Conservation (phyloP, 345 rosid species). For the Camelina sativa region DNA sequence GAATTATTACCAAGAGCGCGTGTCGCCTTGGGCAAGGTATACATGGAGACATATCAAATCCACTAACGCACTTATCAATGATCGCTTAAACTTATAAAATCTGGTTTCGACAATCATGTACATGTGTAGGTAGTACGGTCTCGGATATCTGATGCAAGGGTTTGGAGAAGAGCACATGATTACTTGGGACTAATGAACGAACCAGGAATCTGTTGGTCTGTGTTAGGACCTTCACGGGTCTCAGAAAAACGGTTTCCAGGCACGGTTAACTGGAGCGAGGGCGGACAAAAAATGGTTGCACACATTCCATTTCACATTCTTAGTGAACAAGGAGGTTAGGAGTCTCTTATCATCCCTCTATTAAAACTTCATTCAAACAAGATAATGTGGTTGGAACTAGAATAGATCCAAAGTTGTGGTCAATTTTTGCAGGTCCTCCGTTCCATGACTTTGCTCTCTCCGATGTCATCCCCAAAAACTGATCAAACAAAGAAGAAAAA, state of each 20-base stretch:
- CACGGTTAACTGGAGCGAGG: constrained; percentile 82
- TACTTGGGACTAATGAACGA: constrained; percentile 85
- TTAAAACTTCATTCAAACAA: not conserved
- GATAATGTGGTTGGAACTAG: not conserved
- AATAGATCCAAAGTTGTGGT: not conserved
- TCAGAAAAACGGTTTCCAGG: constrained; percentile 64
- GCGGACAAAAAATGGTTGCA: constrained; percentile 67
- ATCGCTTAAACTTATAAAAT: not conserved
- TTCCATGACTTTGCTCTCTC: constrained; percentile 86
- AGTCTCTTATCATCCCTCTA: constrained; percentile 1
- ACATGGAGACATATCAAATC: constrained; percentile 1
- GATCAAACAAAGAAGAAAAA: constrained; percentile 19
- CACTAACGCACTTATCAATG: not conserved
- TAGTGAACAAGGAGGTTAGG: constrained; percentile 75
- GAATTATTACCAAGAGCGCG: constrained; percentile 92
- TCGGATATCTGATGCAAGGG: constrained; percentile 78
- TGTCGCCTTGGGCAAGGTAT: constrained; percentile 94
- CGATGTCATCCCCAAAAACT: constrained; percentile 55
- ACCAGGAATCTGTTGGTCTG: constrained; percentile 75
- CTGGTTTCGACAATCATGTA: not conserved
- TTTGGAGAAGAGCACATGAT: constrained; percentile 84
- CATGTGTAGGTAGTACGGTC: constrained; percentile 76
- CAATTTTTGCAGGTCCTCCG: constrained; percentile 72
- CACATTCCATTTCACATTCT: constrained; percentile 87
- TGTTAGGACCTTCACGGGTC: constrained; percentile 74